These are phyloP conservation scores for Acanthamoeba triangularis DNA, from an alignment of 208 protist genomes.

Conservation along the genomic window DNA sequence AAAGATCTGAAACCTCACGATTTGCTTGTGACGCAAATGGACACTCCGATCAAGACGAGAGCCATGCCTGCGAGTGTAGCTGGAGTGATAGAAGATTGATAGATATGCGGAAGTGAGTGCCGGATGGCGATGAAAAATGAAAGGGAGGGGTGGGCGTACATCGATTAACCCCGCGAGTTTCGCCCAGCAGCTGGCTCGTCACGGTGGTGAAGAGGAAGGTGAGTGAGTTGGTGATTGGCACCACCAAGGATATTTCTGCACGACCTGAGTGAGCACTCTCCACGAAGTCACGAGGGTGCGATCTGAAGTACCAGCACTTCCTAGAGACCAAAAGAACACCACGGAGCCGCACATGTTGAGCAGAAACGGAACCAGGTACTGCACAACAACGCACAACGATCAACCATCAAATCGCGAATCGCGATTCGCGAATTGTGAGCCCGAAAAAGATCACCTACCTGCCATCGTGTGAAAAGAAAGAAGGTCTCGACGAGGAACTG, in stretches of 20 bases:
- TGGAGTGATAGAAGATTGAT: background rate
- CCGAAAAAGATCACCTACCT: background rate
- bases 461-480: constrained; percentile 65
- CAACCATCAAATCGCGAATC: background rate
- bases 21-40: constrained; percentile 69
- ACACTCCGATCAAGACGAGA: constrained; percentile 49
- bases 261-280: background rate
- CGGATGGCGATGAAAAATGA: background rate
- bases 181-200: constrained; percentile 67
- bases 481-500: constrained; percentile 55
- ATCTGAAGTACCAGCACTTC: background rate
- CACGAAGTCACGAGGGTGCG: background rate
- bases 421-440: too few relatives aligned
- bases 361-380: constrained; percentile 58
- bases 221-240: constrained; percentile 69
- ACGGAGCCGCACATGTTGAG: constrained; percentile 77
- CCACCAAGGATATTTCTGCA: constrained; percentile 64
- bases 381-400: background rate
- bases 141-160: background rate
- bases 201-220: constrained; percentile 71
- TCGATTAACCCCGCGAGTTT: background rate
- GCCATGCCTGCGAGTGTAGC: constrained; percentile 7
- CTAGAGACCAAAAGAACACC: constrained; percentile 70
- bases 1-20: background rate
- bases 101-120: background rate